A percentile compares a stretch with the other conserved stretches of the same genome.
phyloP scores from a whole-genome alignment of 495 filamentous ascomycete species.

The Penicillium verhagenii region DNA sequence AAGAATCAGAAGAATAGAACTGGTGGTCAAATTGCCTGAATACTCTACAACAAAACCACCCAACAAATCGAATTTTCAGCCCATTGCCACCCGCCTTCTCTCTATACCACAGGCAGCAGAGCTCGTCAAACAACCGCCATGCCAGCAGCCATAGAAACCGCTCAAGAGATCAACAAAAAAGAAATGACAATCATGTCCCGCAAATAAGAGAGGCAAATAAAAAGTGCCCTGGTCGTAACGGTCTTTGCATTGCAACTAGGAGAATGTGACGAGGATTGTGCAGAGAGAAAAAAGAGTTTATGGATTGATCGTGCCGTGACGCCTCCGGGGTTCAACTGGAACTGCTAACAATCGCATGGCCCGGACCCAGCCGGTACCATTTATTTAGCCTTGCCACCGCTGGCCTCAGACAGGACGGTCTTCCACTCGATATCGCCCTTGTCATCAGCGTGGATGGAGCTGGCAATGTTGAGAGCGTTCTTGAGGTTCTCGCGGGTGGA shows the following conservation, averaged over 20 bases:
- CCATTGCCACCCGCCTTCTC: neutral
- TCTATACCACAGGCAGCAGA: constrained; percentile 5
- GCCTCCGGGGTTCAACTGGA: constrained; percentile 11
- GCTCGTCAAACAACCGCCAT: neutral
- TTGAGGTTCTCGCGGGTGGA: constrained; percentile 92
- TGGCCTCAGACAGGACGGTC: constrained; percentile 71
- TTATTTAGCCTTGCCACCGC: constrained; percentile 65
- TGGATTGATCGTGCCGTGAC: constrained; percentile 32
- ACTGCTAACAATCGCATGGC: constrained; percentile 27
- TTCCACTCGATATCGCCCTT: constrained; percentile 85
- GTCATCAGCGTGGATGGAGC: constrained; percentile 92
- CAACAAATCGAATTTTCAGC: constrained; percentile 2
- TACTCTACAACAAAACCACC: constrained; percentile 8
- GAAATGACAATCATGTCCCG: constrained; percentile 2
- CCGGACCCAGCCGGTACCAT: constrained; percentile 42
- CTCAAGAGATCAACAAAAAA: constrained; percentile 3
- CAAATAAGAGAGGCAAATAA: constrained; percentile 7
- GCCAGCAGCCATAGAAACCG: constrained; percentile 5
- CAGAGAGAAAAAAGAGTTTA: constrained; percentile 22
- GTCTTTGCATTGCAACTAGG: constrained; percentile 47
- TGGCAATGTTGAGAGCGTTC: constrained; percentile 73
- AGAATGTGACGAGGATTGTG: constrained; percentile 29
- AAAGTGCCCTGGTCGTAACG: constrained; percentile 37
- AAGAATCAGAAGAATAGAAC: neutral
- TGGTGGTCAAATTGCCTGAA: constrained; percentile 5